phyloP scores from a whole-genome alignment of 306 rosid species.

The Begonia masoniana region DNA sequence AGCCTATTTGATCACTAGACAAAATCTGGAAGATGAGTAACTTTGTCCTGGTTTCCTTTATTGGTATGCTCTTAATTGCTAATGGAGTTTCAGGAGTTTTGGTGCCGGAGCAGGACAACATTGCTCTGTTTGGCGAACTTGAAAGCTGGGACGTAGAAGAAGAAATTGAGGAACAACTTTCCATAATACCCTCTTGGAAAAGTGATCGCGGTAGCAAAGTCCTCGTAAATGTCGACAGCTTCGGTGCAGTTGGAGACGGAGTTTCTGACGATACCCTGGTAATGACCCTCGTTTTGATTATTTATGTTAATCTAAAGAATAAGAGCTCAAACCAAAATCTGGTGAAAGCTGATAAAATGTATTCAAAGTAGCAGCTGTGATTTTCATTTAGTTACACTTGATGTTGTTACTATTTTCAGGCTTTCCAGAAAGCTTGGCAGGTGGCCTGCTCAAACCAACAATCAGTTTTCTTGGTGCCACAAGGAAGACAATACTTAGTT shows the following conservation, averaged over 20 bases:
- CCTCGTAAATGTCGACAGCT: slow-evolving; percentile 91
- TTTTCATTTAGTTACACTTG: slow-evolving; percentile 4
- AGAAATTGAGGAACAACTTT: slow-evolving; percentile 35
- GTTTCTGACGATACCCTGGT: slow-evolving; percentile 81
- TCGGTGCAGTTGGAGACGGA: slow-evolving; percentile 77
- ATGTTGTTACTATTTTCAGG: slow-evolving; percentile 34
- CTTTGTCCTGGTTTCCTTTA: slow-evolving; percentile 28
- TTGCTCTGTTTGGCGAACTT: slow-evolving; percentile 39
- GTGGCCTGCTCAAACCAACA: slow-evolving; percentile 57
- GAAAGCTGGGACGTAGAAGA: slow-evolving; percentile 37
- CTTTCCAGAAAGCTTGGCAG: slow-evolving; percentile 71
- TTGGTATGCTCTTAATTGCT: slow-evolving; percentile 41
- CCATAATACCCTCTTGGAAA: slow-evolving; percentile 53
- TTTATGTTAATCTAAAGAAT: neutral
- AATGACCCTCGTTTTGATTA: neutral
- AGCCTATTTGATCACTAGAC: slow-evolving; percentile 36
- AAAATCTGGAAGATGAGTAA: slow-evolving; percentile 43
- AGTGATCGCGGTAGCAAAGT: slow-evolving; percentile 72
- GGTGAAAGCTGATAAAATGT: too few species aligned
- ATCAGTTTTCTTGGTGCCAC: slow-evolving; percentile 69
- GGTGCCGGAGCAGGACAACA: slow-evolving; percentile 24
- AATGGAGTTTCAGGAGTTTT: slow-evolving; percentile 48
- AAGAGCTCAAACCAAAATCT: too few species aligned
- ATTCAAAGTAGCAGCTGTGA: too few species aligned
- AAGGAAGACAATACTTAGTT: slow-evolving; percentile 57